These are phyloP conservation scores for Scalesia atractyloides DNA, from an alignment of 129 eudicot species.

Conservation along the genomic window DNA sequence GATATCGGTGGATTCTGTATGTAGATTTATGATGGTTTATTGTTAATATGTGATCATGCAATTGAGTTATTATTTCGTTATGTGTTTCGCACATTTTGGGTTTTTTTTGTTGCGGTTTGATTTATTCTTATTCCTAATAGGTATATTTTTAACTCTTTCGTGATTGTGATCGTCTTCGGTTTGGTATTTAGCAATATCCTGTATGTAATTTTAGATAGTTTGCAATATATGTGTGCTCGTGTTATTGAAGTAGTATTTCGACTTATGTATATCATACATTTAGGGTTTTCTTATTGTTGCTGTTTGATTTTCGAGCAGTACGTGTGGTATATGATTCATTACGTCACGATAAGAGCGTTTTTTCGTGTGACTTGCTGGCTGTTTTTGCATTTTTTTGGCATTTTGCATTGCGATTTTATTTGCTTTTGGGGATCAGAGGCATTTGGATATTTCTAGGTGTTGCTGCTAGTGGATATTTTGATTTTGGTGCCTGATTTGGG, in stretches of 20 bases:
- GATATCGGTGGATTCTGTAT: too few relatives aligned
- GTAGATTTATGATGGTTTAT: too few relatives aligned
- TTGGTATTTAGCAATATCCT: neutral
- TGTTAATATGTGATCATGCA: too few relatives aligned
- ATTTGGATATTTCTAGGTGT: neutral
- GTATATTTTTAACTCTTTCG: slow-evolving; percentile 11
- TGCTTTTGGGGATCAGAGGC: slow-evolving; percentile 17
- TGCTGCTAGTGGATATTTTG: neutral
- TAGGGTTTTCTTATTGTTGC: neutral
- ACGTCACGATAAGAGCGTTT: neutral
- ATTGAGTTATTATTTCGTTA: too few relatives aligned
- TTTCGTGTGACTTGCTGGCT: neutral
- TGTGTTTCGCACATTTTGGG: too few relatives aligned
- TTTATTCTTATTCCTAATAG: slow-evolving; percentile 22
- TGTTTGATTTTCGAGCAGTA: neutral
- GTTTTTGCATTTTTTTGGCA: neutral
- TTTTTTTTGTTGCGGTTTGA: too few relatives aligned
- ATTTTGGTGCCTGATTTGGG: neutral
- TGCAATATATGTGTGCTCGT: neutral
- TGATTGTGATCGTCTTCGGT: neutral
- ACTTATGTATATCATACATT: neutral
- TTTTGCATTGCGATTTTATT: neutral
- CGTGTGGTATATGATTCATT: neutral
- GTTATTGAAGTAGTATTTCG: neutral
- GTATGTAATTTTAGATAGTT: neutral